A percentile compares a stretch with the other conserved stretches of the same genome.
Conservation (phyloP, 352 stramenopile genomes). For the Globisporangium spinosum region DNA sequence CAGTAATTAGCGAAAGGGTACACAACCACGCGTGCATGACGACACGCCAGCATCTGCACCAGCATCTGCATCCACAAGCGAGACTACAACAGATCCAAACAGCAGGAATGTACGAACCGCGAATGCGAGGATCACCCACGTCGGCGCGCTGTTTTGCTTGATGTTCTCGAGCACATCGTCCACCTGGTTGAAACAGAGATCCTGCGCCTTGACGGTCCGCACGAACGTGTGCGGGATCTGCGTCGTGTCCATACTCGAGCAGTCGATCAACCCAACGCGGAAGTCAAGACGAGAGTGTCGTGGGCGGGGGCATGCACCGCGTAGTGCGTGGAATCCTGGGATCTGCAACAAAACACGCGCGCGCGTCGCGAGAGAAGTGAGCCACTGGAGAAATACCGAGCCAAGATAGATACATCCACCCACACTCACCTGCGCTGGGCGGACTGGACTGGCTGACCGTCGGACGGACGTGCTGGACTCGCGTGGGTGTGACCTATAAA, state of each 20-base stretch:
- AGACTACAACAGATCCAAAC: background rate
- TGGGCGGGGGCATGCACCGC: background rate
- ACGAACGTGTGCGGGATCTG: conserved; percentile 79
- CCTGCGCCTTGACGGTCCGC: conserved; percentile 76
- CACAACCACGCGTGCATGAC: conserved; percentile 1
- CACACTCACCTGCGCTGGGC: background rate
- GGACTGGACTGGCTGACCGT: background rate
- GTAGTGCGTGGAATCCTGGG: background rate
- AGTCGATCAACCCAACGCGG: background rate
- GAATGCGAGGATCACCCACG: conserved; percentile 75
- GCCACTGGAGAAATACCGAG: background rate
- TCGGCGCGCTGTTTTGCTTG: conserved; percentile 56
- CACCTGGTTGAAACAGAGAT: conserved; percentile 74
- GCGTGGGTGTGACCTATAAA: conserved; percentile 7
- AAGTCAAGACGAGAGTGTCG: background rate
- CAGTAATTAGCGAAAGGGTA: background rate
- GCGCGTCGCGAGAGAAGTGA: background rate
- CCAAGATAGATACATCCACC: background rate
- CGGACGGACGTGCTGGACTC: background rate
- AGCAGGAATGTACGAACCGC: conserved; percentile 38
- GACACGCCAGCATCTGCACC: background rate
- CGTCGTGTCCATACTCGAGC: conserved; percentile 31
- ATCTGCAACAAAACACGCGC: conserved; percentile 2
- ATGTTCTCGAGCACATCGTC: conserved; percentile 69
- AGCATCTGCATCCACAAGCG: background rate